phyloP scores from a whole-genome alignment of 352 stramenopile genomes.

The Phytophthora sp. region DNA sequence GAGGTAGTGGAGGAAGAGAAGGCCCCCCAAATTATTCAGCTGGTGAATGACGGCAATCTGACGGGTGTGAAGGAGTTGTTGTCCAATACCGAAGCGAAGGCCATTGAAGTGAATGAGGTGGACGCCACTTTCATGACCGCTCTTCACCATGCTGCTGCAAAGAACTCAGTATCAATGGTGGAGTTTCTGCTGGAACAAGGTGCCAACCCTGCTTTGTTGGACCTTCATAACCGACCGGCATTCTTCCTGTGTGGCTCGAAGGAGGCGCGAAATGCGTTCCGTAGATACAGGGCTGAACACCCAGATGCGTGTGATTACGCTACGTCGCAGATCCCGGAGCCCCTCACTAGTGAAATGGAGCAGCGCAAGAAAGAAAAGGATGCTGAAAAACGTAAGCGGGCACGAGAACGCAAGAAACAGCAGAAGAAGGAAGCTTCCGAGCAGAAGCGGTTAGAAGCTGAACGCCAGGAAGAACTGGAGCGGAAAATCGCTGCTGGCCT shows the following conservation, averaged over 20 bases:
- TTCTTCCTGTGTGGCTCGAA: conserved; percentile 93
- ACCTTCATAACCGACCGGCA: conserved; percentile 78
- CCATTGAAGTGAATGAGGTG: conserved; percentile 56
- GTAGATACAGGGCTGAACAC: conserved; percentile 83
- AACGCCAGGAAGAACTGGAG: conserved; percentile 61
- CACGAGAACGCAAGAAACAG: conserved; percentile 92
- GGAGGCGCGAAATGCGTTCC: conserved; percentile 92
- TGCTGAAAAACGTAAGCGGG: conserved; percentile 88
- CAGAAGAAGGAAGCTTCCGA: conserved; percentile 79
- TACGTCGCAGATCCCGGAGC: conserved; percentile 72
- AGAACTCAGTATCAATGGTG: conserved; percentile 52
- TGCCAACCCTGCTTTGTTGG: conserved; percentile 86
- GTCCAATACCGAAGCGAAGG: conserved; percentile 16
- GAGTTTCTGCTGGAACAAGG: conserved; percentile 81
- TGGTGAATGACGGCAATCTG: conserved; percentile 43
- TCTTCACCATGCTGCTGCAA: conserved; percentile 71
- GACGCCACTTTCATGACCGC: conserved; percentile 80
- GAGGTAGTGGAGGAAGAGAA: conserved; percentile 30
- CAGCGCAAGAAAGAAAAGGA: conserved; percentile 88
- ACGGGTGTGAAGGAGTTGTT: conserved; percentile 52
- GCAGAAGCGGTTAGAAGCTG: conserved; percentile 73
- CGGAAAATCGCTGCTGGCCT: conserved; percentile 78
- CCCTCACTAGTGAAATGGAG: conserved; percentile 81
- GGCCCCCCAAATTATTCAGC: conserved; percentile 50
- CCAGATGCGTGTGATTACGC: conserved; percentile 85